Conservation (phyloP, 2,329 filamentous ascomycete species). For the Alternaria dauci region DNA sequence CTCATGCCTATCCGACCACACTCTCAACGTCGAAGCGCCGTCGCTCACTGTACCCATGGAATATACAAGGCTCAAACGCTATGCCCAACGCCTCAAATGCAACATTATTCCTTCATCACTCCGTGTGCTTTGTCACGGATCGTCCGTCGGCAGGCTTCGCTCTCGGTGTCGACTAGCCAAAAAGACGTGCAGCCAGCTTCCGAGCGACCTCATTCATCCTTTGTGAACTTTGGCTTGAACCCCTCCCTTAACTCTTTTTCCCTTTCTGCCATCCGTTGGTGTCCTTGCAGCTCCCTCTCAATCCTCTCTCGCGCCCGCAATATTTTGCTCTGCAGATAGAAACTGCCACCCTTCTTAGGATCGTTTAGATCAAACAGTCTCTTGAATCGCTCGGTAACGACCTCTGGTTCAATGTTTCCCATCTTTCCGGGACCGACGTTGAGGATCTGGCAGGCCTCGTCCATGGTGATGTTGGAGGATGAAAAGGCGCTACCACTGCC, state of each 20-base stretch:
- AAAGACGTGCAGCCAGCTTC: background rate
- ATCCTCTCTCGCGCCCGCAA: conserved; percentile 89
- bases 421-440: conserved; percentile 89
- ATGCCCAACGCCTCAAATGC: conserved; percentile 39
- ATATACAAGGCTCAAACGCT: conserved; percentile 26
- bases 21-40: conserved; percentile 14
- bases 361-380: conserved; percentile 93
- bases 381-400: conserved; percentile 89
- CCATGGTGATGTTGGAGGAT: conserved; percentile 82
- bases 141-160: background rate
- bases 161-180: background rate
- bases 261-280: conserved; percentile 72
- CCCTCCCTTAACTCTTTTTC: conserved; percentile 84
- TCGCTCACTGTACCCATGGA: conserved; percentile 13
- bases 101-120: conserved; percentile 7
- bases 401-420: conserved; percentile 79
- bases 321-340: conserved; percentile 98
- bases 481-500: conserved; percentile 60
- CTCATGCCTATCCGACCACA: conserved; percentile 6
- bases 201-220: conserved; percentile 63
- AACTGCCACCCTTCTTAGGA: conserved; percentile 93
- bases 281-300: conserved; percentile 81
- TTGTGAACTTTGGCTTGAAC: conserved; percentile 95
- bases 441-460: conserved; percentile 96
- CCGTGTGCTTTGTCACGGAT: background rate